phyloP scores from a whole-genome alignment of 2,329 filamentous ascomycete species.

The Colletotrichum scovillei region DNA sequence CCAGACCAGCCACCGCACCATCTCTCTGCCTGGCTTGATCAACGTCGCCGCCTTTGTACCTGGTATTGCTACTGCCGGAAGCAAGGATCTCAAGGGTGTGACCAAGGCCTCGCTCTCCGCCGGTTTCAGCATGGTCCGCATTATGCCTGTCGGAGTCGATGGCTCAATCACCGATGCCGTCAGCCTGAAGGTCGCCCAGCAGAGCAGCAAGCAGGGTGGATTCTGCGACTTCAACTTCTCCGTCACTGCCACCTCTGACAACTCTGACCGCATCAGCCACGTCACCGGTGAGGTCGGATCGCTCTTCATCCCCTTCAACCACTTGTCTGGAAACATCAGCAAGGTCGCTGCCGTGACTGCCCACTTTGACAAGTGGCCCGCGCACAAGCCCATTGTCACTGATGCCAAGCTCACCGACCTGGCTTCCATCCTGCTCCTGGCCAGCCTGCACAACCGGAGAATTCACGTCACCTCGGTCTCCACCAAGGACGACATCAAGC shows the following conservation, averaged over 20 bases:
- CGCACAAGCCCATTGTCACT: slow-evolving; percentile 82
- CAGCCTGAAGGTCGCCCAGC: slow-evolving; percentile 77
- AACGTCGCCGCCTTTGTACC: slow-evolving; percentile 86
- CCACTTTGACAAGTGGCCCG: slow-evolving; percentile 83
- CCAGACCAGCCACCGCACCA: slow-evolving; percentile 86
- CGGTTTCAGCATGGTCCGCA: slow-evolving; percentile 83
- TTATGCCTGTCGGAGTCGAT: slow-evolving; percentile 81
- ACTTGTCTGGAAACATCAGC: slow-evolving; percentile 84
- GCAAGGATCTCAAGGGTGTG: slow-evolving; percentile 75
- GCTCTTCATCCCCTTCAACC: slow-evolving; percentile 85
- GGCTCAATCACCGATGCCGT: slow-evolving; percentile 78
- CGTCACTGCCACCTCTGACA: slow-evolving; percentile 77
- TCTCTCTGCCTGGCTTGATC: slow-evolving; percentile 79
- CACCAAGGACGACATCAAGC: slow-evolving; percentile 81
- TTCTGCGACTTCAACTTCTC: slow-evolving; percentile 87
- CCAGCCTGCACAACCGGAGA: slow-evolving; percentile 81
- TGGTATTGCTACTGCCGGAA: slow-evolving; percentile 73
- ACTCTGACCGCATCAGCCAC: slow-evolving; percentile 79
- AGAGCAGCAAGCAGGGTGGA: slow-evolving; percentile 74
- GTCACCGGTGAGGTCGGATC: slow-evolving; percentile 81
- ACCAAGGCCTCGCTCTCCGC: slow-evolving; percentile 79
- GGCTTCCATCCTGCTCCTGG: slow-evolving; percentile 82
- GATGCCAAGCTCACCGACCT: slow-evolving; percentile 85
- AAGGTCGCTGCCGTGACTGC: slow-evolving; percentile 83
- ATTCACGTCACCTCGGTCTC: slow-evolving; percentile 85